phyloP scores from a whole-genome alignment of 2,329 filamentous ascomycete genomes.

The Grosmannia clavigera region DNA sequence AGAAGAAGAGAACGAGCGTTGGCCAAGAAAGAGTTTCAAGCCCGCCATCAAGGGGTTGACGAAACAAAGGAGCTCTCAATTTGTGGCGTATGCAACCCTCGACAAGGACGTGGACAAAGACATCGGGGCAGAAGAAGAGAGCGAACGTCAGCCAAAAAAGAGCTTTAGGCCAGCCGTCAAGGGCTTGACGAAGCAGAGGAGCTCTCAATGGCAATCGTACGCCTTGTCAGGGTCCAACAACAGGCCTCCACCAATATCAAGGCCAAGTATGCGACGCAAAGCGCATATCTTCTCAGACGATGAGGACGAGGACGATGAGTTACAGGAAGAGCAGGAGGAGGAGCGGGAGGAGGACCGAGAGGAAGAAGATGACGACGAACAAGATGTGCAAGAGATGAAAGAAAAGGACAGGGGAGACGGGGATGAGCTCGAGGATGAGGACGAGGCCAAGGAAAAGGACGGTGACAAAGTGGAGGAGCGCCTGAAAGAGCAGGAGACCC shows the following conservation, averaged over 20 bases:
- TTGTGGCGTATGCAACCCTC: background rate
- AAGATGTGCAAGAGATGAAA: constrained; percentile 7
- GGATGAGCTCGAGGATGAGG: constrained; percentile 5
- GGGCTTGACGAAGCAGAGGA: constrained; percentile 11
- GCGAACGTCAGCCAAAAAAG: background rate
- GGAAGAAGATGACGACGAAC: constrained; percentile 12
- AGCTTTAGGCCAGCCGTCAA: constrained; percentile 8
- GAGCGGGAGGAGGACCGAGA: background rate
- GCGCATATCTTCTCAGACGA: background rate
- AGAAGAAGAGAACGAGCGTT: constrained; percentile 7
- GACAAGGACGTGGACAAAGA: background rate
- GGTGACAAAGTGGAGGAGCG: background rate
- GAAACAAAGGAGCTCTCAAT: background rate
- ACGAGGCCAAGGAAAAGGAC: background rate
- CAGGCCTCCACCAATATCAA: background rate
- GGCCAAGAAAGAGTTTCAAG: background rate
- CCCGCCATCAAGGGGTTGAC: background rate
- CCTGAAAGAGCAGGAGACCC: background rate
- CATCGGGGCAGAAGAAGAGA: background rate
- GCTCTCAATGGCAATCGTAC: constrained; percentile 11
- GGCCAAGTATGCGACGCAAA: background rate
- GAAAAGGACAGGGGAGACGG: constrained; percentile 5
- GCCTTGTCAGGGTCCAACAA: constrained; percentile 2
- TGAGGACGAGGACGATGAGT: constrained; percentile 13
- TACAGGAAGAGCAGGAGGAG: constrained; percentile 2